Percentiles rank a stretch among this genome's conserved stretches.
phyloP scores from a whole-genome alignment of 2,329 filamentous ascomycete species.

The Herpotrichia juniperi region DNA sequence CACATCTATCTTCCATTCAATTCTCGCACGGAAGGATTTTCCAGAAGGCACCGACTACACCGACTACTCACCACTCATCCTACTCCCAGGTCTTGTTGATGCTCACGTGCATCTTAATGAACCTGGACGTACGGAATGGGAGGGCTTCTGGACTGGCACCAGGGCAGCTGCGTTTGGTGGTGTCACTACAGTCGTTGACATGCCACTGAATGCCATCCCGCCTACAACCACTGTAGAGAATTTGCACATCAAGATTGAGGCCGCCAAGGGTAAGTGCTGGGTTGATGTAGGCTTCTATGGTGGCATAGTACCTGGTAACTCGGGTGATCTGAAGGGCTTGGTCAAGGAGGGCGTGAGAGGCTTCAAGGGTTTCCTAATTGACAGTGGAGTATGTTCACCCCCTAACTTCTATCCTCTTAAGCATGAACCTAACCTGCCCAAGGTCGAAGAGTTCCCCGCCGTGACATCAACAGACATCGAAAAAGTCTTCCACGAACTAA shows the following conservation, averaged over 20 bases:
- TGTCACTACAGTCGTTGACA: constrained; percentile 95
- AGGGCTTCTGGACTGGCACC: constrained; percentile 95
- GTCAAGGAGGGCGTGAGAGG: constrained; percentile 87
- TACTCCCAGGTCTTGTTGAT: constrained; percentile 92
- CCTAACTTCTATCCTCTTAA: not conserved
- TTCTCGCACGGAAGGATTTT: constrained; percentile 79
- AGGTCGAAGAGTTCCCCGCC: constrained; percentile 95
- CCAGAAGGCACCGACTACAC: constrained; percentile 74
- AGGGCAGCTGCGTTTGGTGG: constrained; percentile 92
- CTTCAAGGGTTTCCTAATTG: constrained; percentile 97
- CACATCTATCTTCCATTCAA: constrained; percentile 71
- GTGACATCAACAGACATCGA: constrained; percentile 81
- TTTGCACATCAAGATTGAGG: constrained; percentile 82
- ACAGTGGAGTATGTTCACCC: constrained; percentile 87
- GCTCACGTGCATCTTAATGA: constrained; percentile 98
- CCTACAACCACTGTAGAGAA: constrained; percentile 88
- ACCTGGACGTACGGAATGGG: constrained; percentile 96
- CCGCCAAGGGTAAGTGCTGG: constrained; percentile 89
- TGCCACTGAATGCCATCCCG: constrained; percentile 96
- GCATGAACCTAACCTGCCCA: constrained; percentile 22
- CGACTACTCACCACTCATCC: constrained; percentile 82
- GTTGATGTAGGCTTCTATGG: constrained; percentile 99
- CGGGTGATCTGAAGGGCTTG: constrained; percentile 74
- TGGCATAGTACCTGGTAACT: constrained; percentile 90
- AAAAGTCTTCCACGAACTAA: constrained; percentile 79